A percentile compares a stretch with the other conserved stretches of the same genome.
These are phyloP conservation scores for Sporisorium exsertum DNA, from an alignment of 1,284 basidiomycete species.

Conservation along the genomic window DNA sequence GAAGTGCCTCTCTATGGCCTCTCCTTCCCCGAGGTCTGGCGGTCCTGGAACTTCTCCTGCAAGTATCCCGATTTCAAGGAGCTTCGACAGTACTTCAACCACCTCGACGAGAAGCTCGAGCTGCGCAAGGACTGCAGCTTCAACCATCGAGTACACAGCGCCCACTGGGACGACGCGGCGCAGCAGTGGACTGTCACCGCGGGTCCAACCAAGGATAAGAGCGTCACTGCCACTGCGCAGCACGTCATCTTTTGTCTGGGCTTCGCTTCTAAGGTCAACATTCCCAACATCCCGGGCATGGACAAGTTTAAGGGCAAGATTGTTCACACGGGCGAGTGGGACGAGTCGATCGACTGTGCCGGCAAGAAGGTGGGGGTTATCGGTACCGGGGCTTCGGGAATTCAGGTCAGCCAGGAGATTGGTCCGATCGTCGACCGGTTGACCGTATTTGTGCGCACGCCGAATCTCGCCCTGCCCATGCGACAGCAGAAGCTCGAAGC, in stretches of 20 bases:
- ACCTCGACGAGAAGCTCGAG: conserved; percentile 51
- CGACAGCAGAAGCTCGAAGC: conserved; percentile 44
- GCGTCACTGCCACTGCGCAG: conserved; percentile 35
- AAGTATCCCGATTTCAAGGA: conserved; percentile 54
- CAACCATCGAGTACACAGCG: conserved; percentile 43
- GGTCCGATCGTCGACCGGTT: conserved; percentile 46
- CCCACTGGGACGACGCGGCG: conserved; percentile 43
- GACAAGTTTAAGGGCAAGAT: conserved; percentile 73
- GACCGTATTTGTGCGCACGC: conserved; percentile 56
- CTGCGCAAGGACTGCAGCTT: conserved; percentile 54
- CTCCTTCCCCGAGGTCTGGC: conserved; percentile 49
- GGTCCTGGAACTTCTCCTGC: conserved; percentile 51
- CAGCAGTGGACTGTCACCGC: conserved; percentile 47
- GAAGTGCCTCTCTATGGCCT: conserved; percentile 53
- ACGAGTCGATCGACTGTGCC: conserved; percentile 73
- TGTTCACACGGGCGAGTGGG: conserved; percentile 76
- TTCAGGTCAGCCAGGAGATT: conserved; percentile 72
- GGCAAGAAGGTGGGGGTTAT: conserved; percentile 76
- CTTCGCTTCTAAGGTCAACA: conserved; percentile 65
- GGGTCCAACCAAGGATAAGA: conserved; percentile 32
- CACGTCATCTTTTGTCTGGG: conserved; percentile 56
- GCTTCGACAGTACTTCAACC: conserved; percentile 52
- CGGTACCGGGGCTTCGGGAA: conserved; percentile 74
- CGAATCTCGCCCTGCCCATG: conserved; percentile 58
- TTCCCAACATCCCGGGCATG: conserved; percentile 71